These are phyloP conservation scores for Ampelocalamus luodianensis DNA, from an alignment of 176 grass and related monocot genomes.

Conservation along the genomic window DNA sequence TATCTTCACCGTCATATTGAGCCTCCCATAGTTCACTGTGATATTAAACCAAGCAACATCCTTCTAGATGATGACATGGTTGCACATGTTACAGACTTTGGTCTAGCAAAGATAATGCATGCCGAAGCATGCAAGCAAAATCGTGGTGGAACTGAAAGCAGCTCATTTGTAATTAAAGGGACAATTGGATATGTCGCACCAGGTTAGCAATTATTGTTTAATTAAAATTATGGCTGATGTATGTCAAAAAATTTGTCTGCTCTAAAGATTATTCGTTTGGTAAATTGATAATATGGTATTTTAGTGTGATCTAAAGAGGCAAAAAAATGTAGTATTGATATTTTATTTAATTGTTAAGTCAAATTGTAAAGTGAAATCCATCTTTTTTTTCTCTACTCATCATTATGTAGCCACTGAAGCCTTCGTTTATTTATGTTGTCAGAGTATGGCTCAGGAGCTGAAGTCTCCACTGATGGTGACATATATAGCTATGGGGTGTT, in stretches of 20 bases:
- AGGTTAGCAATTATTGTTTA: not conserved
- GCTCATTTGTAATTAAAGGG: not conserved
- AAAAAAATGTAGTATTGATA: not conserved
- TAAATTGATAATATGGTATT: too few relatives aligned
- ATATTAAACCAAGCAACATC: constrained; percentile 58
- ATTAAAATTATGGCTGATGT: not conserved
- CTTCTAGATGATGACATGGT: constrained; percentile 49
- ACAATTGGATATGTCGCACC: not conserved
- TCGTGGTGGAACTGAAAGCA: not conserved
- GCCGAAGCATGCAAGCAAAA: not conserved
- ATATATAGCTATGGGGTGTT: too few relatives aligned
- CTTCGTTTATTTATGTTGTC: too few relatives aligned
- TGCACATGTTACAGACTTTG: not conserved
- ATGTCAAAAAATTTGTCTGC: not conserved
- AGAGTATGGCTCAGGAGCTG: too few relatives aligned
- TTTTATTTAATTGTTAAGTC: not conserved
- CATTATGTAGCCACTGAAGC: too few relatives aligned
- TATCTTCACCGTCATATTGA: not conserved
- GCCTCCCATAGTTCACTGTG: constrained; percentile 24
- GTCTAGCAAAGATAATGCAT: not conserved
- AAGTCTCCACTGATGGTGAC: too few relatives aligned
- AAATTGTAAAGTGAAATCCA: not conserved
- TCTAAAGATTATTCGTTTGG: too few relatives aligned
- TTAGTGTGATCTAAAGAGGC: too few relatives aligned
- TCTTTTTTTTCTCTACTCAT: not conserved